These are phyloP conservation scores for Tricholoma matsutake DNA, from an alignment of 768 basidiomycete species.

Conservation along the genomic window DNA sequence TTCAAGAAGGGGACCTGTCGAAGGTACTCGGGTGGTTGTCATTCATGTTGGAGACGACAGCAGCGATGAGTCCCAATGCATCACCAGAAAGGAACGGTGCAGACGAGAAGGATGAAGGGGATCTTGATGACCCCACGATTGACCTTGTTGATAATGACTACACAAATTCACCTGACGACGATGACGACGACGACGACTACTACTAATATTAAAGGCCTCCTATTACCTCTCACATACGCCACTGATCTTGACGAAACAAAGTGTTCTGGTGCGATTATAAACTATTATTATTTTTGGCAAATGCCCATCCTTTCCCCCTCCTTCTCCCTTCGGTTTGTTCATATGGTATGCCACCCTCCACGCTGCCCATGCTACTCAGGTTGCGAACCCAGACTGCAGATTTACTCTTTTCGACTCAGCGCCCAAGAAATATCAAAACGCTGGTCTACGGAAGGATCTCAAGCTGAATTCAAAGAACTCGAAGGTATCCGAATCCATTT, in stretches of 20 bases:
- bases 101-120: not conserved
- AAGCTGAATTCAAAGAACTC: too few species aligned
- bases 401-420: too few species aligned
- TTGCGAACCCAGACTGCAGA: not conserved
- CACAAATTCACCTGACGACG: not conserved
- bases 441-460: too few species aligned
- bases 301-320: not conserved
- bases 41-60: constrained; percentile 1
- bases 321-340: not conserved
- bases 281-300: not conserved
- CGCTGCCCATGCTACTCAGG: not conserved
- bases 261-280: not conserved
- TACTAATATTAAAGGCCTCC: not conserved
- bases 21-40: constrained; percentile 1
- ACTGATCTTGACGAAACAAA: constrained; percentile 1
- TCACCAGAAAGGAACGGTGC: not conserved
- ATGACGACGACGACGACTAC: not conserved
- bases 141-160: not conserved
- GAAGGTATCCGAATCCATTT: too few species aligned
- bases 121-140: constrained; percentile 1
- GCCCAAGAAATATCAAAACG: too few species aligned
- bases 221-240: not conserved
- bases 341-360: not conserved
- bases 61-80: not conserved
- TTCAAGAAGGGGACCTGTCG: not conserved